Percentiles rank a stretch among this genome's conserved stretches.
phyloP scores from a whole-genome alignment of 2,329 filamentous ascomycete species.

The Stagonosporopsis tanaceti region DNA sequence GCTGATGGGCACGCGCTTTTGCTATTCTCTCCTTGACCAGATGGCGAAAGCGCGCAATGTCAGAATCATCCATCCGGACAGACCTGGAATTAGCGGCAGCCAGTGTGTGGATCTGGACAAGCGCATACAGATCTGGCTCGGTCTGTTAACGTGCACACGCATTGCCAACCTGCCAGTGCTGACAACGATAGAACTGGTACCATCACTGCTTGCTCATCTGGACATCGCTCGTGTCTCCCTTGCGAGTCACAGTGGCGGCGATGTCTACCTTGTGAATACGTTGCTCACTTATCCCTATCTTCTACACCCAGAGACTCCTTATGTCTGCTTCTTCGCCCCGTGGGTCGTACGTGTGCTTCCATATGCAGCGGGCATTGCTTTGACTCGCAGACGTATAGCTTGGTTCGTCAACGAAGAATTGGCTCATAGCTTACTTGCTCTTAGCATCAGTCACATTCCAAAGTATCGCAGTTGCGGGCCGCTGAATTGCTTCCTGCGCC shows the following conservation, averaged over 20 bases:
- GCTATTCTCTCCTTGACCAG: slow-evolving; percentile 38
- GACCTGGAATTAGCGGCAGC: slow-evolving; percentile 41
- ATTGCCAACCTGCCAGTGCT: neutral
- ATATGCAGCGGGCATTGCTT: neutral
- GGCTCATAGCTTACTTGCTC: neutral
- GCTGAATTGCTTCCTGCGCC: slow-evolving; percentile 37
- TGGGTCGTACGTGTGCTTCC: slow-evolving; percentile 31
- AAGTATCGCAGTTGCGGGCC: slow-evolving; percentile 28
- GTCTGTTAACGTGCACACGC: slow-evolving; percentile 16
- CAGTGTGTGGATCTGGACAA: slow-evolving; percentile 35
- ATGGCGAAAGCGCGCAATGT: slow-evolving; percentile 37
- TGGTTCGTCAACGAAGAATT: neutral
- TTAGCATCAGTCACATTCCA: slow-evolving; percentile 37
- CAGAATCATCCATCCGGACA: slow-evolving; percentile 42
- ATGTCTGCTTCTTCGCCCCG: slow-evolving; percentile 43
- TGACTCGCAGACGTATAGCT: neutral
- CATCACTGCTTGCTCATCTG: slow-evolving; percentile 39
- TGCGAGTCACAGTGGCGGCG: slow-evolving; percentile 44
- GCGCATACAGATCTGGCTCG: slow-evolving; percentile 38
- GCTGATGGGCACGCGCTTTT: slow-evolving; percentile 36
- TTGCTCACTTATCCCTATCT: slow-evolving; percentile 38
- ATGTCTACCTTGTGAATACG: slow-evolving; percentile 42
- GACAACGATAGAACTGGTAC: slow-evolving; percentile 38
- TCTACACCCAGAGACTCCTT: slow-evolving; percentile 36
- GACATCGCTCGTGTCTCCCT: slow-evolving; percentile 40